Base-by-base conservation (phyloP, 2,329 filamentous ascomycete species). In the Blastomyces percursus region DNA sequence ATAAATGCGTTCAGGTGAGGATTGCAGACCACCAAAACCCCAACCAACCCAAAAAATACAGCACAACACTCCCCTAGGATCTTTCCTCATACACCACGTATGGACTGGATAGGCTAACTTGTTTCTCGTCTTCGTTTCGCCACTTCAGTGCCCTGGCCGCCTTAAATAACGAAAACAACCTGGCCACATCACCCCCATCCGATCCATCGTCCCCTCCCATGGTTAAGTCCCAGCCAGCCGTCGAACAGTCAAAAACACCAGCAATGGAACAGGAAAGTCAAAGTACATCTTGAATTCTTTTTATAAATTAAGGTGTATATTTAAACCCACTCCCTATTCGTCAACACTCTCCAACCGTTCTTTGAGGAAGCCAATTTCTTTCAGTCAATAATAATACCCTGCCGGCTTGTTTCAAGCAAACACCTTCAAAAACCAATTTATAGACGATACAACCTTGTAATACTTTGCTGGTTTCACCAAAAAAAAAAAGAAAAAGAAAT, bases 1-100 rank as follows among this genome's bases (percentile, higher is more conserved):
- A 85, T 87, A 69, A 99, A 99, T 81, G 88, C 92, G 69, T 99
- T 96, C 80, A 93, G 91, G 92, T 96, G 85, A 82, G 88, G 69
- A 66, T 56, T 59, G 52, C 64, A 44, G 35, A 27, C 52, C 64
- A 16, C 40, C 38, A 24, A 40, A 19, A 12, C 19, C 8, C 56
- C 50, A 52, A 51, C 16, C 42, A 14, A 16, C 19, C 51, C 51
- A 19, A 54, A 35, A 7, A 54, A 35, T 11, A 54, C 51, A 54
- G 6, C 27, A 32, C 51, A 9, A 54, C 7, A 14, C 8, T 9
- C 51, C 2, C n/a, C 52, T 55, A 55, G 35, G 54, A 14, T 7
- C 65, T 60, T 66, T 65, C 44, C 46, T n/a, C 32, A 55, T 64
- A 67, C 73, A 67, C 72, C 65, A n/a, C 30, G 19, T 61, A 68